Evolutionary conservation across 345 rosid genomes (phyloP), one percentile per base, ranked within the genome.

Genomic region (Eucalyptus tenuipes): DNA sequence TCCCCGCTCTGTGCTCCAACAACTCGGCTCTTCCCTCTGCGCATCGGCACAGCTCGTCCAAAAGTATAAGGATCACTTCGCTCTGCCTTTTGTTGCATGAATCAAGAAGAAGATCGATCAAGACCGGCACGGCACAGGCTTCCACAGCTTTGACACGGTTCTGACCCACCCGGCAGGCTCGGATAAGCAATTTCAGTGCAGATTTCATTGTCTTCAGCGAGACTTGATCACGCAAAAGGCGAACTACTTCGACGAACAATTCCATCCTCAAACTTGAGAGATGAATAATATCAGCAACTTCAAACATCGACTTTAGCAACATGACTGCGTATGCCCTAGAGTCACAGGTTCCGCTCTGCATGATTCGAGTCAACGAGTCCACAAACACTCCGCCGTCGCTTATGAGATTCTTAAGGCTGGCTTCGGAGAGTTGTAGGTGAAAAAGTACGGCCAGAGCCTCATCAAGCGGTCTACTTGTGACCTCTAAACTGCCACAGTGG

Each of bases 1-100:
- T 52, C 68, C 96, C 97, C 14, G 96, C 94, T 8, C 92, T 94
- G 40, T 97, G 98, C 40, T 80, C 88, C 85, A 96, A 87, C 84
- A 96, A 90, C 91, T 94, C 95, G 14, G 97, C 95, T 79, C 99
- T 89, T 89, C 99, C 99, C 71, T 97, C 97, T 2, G 98, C 98
- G 71, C 95, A 93, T 88, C 90, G 92, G 88, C 97, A 97, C 61
- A 95, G 75, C 45, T 90, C 59, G 89, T 95, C 98, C 81, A 96
- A 90, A 71, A 92, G 93, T 49, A 86, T 91, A 55, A 97, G 87
- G 16, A 91, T 91, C 92, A 96, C 92, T 89, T 95, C 98, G 25
- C 86, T 89, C 33, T 88, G 71, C 90, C 96, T 91, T 87, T 71
- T 94, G 42, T 96, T 94, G 2, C 91, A 84, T 15, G 93, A 89